Evolutionary conservation across 164 flowering plant genomes (phyloP), one percentile per base, ranked within the genome.

Genomic region (Vitis labrusca): DNA sequence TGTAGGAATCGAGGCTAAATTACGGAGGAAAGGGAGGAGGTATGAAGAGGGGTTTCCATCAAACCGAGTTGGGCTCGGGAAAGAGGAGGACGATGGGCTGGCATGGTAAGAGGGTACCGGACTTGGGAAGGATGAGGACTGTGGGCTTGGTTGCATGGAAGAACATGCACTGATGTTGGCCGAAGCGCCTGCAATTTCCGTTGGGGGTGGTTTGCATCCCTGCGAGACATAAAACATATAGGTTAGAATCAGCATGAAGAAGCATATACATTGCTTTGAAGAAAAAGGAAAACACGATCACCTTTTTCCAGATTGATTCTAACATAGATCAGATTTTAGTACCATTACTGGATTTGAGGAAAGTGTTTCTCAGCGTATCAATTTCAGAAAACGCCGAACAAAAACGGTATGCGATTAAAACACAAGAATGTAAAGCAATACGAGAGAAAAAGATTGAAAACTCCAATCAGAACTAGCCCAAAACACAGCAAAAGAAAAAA

Each of bases 101-200:
- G 89, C 94, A 65, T 86, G 97, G 79, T 91, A 91, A 7, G 98
- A 93, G 58, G 94, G 89, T 1, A 82, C 80, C n/a, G 98, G 96
- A 60, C 93, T 91, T 2, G 84, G 90, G 67, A 78, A 92, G 9
- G 79, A 59, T 9, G 98, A 94, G 23, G 89, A 88, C 23, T 69
- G 80, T 29, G 89, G 89, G 67, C 89, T 88, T 10, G 80, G 87
- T 44, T 88, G 85, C 5, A 80, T 10, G 1, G 90, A 86, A 0
- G 92, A 83, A 69, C 74, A 77, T 12, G 83, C 65, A 12, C 79
- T 84, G 10, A 77, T 69, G 71, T 79, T 79, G 9, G 75, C 47
- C 0, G 81, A 64, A 59, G 81, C 56, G 13, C 79, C 80, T 27
- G 61, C 66, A 16, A 79, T 66, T 1, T 83, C 82, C 32, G 48